These are phyloP conservation scores for Pterula multifida DNA, from an alignment of 1,284 basidiomycete species.

Conservation along the genomic window DNA sequence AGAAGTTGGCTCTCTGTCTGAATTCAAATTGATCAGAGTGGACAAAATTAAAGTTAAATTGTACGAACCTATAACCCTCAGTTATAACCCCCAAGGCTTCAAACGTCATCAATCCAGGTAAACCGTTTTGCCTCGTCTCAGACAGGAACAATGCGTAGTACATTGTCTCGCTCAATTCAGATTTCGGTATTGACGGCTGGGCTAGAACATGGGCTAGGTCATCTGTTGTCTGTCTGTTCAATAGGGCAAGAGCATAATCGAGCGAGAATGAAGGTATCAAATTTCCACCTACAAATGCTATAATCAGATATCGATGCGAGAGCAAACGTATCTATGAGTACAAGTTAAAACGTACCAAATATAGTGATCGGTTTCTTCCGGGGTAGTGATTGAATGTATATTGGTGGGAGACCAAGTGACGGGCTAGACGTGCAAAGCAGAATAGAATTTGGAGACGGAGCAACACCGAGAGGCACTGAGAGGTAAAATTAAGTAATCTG, in stretches of 20 bases:
- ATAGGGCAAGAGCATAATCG: conserved; percentile 30
- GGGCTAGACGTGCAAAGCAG: conserved; percentile 41
- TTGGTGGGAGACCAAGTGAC: conserved; percentile 25
- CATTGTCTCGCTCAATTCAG: conserved; percentile 30
- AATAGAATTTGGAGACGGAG: conserved; percentile 42
- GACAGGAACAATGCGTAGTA: conserved; percentile 29
- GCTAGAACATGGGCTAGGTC: conserved; percentile 44
- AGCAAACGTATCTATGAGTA: no score
- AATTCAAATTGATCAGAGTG: conserved; percentile 6
- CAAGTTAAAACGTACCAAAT: background rate
- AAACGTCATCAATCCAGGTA: conserved; percentile 22
- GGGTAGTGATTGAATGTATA: conserved; percentile 39
- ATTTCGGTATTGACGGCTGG: conserved; percentile 22
- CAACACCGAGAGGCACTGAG: conserved; percentile 36
- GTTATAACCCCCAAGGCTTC: conserved; percentile 41
- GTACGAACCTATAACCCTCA: conserved; percentile 42
- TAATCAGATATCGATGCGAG: conserved; percentile 7
- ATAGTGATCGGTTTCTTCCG: conserved; percentile 12
- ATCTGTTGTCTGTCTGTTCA: conserved; percentile 31
- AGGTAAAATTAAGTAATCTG: conserved; percentile 5
- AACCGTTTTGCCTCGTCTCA: conserved; percentile 24
- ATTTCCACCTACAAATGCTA: conserved; percentile 9
- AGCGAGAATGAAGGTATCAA: conserved; percentile 18
- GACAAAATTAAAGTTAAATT: conserved; percentile 5
- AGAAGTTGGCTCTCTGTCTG: conserved; percentile 24